phyloP scores from a whole-genome alignment of 345 rosid species.

The Gossypium sturtianum region DNA sequence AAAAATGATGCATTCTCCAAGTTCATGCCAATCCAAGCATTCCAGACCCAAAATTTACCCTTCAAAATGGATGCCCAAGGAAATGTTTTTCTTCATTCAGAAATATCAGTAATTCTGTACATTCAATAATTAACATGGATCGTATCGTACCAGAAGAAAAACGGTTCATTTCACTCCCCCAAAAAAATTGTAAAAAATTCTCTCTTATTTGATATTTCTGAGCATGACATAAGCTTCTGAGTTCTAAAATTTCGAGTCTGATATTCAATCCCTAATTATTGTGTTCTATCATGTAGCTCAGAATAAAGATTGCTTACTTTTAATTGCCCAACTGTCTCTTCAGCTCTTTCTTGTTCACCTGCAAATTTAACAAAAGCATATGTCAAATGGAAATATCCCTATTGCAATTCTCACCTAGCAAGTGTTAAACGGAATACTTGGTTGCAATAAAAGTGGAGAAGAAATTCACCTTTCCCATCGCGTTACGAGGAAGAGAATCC shows the following conservation, averaged over 20 bases:
- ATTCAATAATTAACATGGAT: background rate
- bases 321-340: constrained; percentile 53
- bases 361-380: constrained; percentile 12
- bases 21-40: background rate
- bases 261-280: background rate
- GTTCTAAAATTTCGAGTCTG: background rate
- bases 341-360: constrained; percentile 95
- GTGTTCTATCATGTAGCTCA: background rate
- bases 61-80: background rate
- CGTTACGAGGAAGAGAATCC: constrained; percentile 91
- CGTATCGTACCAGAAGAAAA: background rate
- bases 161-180: background rate
- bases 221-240: background rate
- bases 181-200: background rate
- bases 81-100: background rate
- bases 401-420: background rate
- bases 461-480: constrained; percentile 88
- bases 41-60: background rate
- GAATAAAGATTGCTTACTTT: constrained; percentile 13
- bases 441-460: background rate
- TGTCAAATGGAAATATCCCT: background rate
- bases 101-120: background rate
- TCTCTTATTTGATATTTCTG: background rate
- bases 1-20: background rate
- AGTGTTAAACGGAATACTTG: background rate